These are phyloP conservation scores for Prunus padus DNA, from an alignment of 306 rosid species.

Conservation along the genomic window DNA sequence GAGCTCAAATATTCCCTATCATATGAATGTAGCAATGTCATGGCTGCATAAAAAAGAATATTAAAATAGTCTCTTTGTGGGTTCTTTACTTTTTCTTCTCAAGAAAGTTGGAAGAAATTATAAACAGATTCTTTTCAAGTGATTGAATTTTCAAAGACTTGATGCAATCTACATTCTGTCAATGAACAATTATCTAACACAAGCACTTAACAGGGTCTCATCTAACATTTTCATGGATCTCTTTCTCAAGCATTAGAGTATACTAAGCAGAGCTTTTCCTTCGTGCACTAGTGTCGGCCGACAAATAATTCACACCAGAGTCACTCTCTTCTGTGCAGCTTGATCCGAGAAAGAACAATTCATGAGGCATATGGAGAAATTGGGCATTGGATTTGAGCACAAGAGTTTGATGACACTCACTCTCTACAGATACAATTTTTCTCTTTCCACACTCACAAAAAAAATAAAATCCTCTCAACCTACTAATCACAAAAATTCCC, in stretches of 20 bases:
- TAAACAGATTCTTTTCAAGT: not conserved
- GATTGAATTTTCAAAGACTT: slow-evolving; percentile 8
- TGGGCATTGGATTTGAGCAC: not conserved
- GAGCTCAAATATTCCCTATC: not conserved
- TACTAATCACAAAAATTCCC: slow-evolving; percentile 14
- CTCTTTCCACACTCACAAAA: slow-evolving; percentile 4
- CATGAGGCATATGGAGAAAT: slow-evolving; percentile 2
- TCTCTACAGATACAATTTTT: slow-evolving; percentile 3
- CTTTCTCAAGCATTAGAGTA: not conserved
- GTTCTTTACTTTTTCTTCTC: not conserved
- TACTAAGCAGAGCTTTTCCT: not conserved
- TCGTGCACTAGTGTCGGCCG: not conserved
- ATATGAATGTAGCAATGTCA: not conserved
- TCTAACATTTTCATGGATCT: too few relatives aligned
- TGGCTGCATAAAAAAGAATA: not conserved
- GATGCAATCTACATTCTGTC: not conserved
- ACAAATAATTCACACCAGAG: not conserved
- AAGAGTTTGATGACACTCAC: slow-evolving; percentile 6
- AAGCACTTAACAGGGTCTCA: not conserved
- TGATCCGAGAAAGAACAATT: slow-evolving; percentile 7
- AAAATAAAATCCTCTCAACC: slow-evolving; percentile 10
- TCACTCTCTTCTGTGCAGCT: slow-evolving; percentile 20
- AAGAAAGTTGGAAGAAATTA: not conserved
- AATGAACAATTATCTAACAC: not conserved
- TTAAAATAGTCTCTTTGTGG: not conserved